Base-by-base conservation (phyloP, 2,329 filamentous ascomycete genomes). In the Ambrosiella cleistominuta region DNA sequence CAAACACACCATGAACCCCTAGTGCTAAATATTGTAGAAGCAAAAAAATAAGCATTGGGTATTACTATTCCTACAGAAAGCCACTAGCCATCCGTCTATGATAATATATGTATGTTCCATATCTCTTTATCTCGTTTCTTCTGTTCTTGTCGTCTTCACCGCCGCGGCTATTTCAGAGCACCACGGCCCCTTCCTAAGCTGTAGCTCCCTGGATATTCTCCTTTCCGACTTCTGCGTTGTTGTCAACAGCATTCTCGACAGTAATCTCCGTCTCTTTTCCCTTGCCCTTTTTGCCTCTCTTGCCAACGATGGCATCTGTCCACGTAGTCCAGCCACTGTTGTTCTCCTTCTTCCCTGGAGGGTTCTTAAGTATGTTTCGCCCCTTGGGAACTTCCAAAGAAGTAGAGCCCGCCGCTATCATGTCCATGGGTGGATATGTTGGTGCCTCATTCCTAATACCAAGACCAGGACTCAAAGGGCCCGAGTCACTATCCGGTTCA, bases 271-370 rank as follows among this genome's bases (percentile, higher is more conserved):
- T 54, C 15, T 11, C 19, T 38, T 54, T 40, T 42, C 52, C 38
- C 37, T 54, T 54, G 11, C 35, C 12, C 40, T 61, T 62, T 11
- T 45, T 40, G 59, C 56, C 1, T 62, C 63, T 38, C 64, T 70
- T 75, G 15, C 75, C 75, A 12, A 74, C 75, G 67, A 78, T 78
- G 66, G 75, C 76, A 67, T 78, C 75, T 5, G 74, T 73, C 75
- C 75, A 78, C 63, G 72, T 77, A 17, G n/a, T 36, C 75, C 75
- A 78, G 11, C 59, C 60, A 49, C 44, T 54, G 4, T 17, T 12
- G 11, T 37, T 17, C 40, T 44, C 45, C 3, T 15, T 11, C 17
- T 15, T 11, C 17, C 36, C 40, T 17, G 15, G 35, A 2, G 12
- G 15, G 5, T 35, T 19, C 19, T 15, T 17, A 37, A 53, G 9